Base-by-base conservation (phyloP, 2,329 filamentous ascomycete genomes). In the Xylaria sp. region DNA sequence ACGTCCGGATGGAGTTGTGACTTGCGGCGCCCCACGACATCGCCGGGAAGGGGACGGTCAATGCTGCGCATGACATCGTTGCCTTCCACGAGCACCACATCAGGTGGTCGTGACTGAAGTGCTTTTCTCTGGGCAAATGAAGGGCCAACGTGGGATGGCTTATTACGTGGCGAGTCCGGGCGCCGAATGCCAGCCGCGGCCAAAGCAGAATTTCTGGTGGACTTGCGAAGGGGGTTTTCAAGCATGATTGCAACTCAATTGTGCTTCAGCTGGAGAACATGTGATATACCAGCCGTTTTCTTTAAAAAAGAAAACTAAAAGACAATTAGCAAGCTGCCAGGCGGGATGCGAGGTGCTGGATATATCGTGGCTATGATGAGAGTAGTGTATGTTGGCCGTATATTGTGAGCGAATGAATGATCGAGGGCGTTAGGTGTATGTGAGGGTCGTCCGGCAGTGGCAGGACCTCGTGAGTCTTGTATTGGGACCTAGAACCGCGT, bases 41-140 rank as follows among this genome's bases (percentile, higher is more conserved):
- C 82, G 18, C 82, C 82, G 0, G 83, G 82, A 10, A 78, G 79
- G 2, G 80, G 74, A 0, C 81, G 80, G 62, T 82, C 78, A 50
- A 84, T 81, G 63, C 79, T 77, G 25, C 81, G 80, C 75, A 82
- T 78, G 48, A 81, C 71, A 44, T 77, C 71, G 72, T 79, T 80
- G 7, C 78, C 81, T 65, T 82, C 78, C 39, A 81, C 77, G 10
- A 82, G 77, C 41, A 75, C 73, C n/a, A 74, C 64, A 23, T 78
- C 74, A 28, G 75, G 71, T 20, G 70, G 63, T 28, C 67, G 72
- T 37, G 73, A 64, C 23, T 70, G 69, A n/a, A 73, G 72, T 5
- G 72, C 67, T 66, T 79, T 80, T 57, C 78, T 77, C 60, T 82
- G 79, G 1, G 78, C 76, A 64, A 80, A 78, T 7, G 78, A 78